These are phyloP conservation scores for Fistulina hepatica DNA, from an alignment of 1,284 basidiomycete species.

Conservation along the genomic window DNA sequence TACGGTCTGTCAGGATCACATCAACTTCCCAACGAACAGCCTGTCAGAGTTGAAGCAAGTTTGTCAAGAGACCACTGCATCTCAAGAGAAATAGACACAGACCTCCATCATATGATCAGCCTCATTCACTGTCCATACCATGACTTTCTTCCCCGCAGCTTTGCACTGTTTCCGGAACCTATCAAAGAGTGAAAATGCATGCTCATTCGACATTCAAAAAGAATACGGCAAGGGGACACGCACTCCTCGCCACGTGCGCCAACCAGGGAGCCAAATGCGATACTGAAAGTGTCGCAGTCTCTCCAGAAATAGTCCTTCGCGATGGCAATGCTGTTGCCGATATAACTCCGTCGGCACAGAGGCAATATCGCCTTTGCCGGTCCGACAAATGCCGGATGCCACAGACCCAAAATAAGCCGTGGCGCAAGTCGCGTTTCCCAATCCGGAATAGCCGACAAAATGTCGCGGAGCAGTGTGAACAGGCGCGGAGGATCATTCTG, in stretches of 20 bases:
- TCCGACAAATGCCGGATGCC: constrained; percentile 87
- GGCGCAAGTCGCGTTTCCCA: constrained; percentile 83
- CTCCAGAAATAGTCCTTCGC: constrained; percentile 89
- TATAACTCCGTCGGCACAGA: constrained; percentile 79
- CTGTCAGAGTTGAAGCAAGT: constrained; percentile 24
- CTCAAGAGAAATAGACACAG: too few relatives aligned
- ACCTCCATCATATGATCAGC: constrained; percentile 91
- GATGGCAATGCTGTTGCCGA: constrained; percentile 59
- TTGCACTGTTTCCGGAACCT: constrained; percentile 76
- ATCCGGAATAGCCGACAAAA: constrained; percentile 57
- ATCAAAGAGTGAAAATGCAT: constrained; percentile 12
- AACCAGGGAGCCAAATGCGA: constrained; percentile 71
- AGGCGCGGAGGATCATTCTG: constrained; percentile 85
- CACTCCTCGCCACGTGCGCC: constrained; percentile 60
- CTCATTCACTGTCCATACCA: constrained; percentile 97
- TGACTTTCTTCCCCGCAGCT: constrained; percentile 71
- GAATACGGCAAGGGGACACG: too few relatives aligned
- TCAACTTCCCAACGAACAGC: constrained; percentile 86
- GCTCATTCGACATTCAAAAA: too few relatives aligned
- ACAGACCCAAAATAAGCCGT: constrained; percentile 80
- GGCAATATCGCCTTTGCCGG: constrained; percentile 71
- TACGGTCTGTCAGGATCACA: constrained; percentile 84
- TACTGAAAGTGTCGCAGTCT: constrained; percentile 80
- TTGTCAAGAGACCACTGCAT: constrained; percentile 4
- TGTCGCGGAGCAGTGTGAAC: constrained; percentile 75